These are phyloP conservation scores for Drechmeria coniospora DNA, from an alignment of 2,329 filamentous ascomycete species.

Conservation along the genomic window DNA sequence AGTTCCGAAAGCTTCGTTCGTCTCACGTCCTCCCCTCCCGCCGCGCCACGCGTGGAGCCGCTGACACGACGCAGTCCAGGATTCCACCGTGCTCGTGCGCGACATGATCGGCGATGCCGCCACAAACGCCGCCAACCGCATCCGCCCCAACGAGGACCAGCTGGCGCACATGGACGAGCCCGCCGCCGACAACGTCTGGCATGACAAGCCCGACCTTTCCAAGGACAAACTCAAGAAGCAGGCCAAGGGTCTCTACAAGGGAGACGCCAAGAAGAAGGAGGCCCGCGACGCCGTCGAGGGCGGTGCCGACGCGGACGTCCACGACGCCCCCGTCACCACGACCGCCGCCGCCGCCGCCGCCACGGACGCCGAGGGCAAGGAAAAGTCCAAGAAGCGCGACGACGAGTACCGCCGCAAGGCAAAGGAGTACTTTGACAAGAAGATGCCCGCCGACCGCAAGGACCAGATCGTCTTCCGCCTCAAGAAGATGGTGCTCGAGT, in stretches of 20 bases:
- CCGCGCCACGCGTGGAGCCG: background rate
- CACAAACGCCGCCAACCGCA: slow-evolving; percentile 54
- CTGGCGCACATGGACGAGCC: slow-evolving; percentile 66
- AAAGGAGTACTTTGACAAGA: slow-evolving; percentile 64
- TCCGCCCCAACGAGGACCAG: slow-evolving; percentile 66
- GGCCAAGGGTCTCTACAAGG: slow-evolving; percentile 45
- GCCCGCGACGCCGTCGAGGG: slow-evolving; percentile 42
- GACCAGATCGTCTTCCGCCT: slow-evolving; percentile 84
- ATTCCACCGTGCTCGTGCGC: slow-evolving; percentile 65
- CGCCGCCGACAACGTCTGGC: slow-evolving; percentile 86
- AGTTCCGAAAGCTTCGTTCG: slow-evolving; percentile 80
- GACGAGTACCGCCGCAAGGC: slow-evolving; percentile 32
- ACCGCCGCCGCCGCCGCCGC: slow-evolving; percentile 27
- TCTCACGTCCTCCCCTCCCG: slow-evolving; percentile 12
- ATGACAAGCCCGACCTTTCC: slow-evolving; percentile 66
- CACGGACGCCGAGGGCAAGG: slow-evolving; percentile 37
- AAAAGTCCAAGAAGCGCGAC: slow-evolving; percentile 27
- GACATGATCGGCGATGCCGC: slow-evolving; percentile 90
- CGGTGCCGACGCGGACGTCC: slow-evolving; percentile 37
- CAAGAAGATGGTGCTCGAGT: slow-evolving; percentile 95
- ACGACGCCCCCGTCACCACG: too few species aligned
- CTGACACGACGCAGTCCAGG: slow-evolving; percentile 37
- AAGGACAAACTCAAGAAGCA: slow-evolving; percentile 55
- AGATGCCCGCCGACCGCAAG: slow-evolving; percentile 83
- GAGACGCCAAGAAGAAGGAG: slow-evolving; percentile 39